Evolutionary conservation across 2,329 filamentous ascomycete genomes (phyloP).

Genomic region (Botrytis sinoallii): DNA sequence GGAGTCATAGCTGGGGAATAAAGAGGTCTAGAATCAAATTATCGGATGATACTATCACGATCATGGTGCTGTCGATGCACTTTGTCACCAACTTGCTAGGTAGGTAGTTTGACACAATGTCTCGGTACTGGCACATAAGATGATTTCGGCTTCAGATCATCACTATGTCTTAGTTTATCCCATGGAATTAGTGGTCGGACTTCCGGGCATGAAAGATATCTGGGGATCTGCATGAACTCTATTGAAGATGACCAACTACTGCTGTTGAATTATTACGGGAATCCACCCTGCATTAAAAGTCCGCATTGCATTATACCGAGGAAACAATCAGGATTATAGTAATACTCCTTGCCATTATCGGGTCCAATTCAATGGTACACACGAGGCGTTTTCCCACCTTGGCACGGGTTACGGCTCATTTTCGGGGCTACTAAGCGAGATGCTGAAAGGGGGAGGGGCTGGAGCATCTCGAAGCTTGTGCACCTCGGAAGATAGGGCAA

Average conservation of each 20-base stretch:
- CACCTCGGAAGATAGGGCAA: neutral
- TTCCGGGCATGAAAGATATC: neutral
- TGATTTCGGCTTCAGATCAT: neutral
- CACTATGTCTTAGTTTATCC: neutral
- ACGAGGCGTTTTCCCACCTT: neutral
- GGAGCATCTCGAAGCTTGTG: neutral
- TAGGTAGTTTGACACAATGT: neutral
- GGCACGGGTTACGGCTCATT: neutral
- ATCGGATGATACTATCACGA: neutral
- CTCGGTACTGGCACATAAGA: neutral
- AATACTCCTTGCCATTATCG: neutral
- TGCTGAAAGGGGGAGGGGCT: conserved; percentile 2
- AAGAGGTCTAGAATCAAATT: neutral
- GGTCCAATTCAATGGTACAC: neutral
- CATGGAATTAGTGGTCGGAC: no score
- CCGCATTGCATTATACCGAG: no score
- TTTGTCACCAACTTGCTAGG: neutral
- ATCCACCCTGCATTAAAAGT: neutral
- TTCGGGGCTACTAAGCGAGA: conserved; percentile 7
- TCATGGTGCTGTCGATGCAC: neutral
- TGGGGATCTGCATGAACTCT: neutral
- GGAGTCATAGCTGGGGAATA: neutral
- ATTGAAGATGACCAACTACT: neutral
- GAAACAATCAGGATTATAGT: neutral
- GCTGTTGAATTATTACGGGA: neutral